Conservation (phyloP, 2,329 filamentous ascomycete genomes). For the Pseudogymnoascus destructans region DNA sequence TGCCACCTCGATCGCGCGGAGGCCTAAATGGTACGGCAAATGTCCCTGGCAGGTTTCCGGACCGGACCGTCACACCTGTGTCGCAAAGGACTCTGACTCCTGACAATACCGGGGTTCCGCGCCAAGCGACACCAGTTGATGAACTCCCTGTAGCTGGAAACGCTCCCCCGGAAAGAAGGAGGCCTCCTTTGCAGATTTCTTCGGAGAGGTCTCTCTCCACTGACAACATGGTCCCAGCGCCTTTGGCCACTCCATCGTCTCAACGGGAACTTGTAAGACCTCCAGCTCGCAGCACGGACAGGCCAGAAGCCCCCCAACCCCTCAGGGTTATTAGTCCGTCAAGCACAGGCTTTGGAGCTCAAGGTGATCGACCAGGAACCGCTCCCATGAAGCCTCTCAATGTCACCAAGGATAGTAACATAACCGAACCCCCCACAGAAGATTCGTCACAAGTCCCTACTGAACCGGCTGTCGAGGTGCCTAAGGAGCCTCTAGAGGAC, state of each 20-base stretch:
- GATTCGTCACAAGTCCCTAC: background rate
- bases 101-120: slow-evolving; percentile 16
- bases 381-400: background rate
- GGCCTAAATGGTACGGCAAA: slow-evolving; percentile 21
- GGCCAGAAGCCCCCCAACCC: slow-evolving; percentile 11
- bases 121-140: slow-evolving; percentile 19
- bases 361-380: background rate
- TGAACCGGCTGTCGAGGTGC: background rate
- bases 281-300: slow-evolving; percentile 25
- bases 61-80: slow-evolving; percentile 22
- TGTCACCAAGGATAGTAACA: background rate
- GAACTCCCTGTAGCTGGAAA: slow-evolving; percentile 20
- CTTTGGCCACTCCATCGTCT: slow-evolving; percentile 27
- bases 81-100: slow-evolving; percentile 22
- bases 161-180: slow-evolving; percentile 24
- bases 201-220: slow-evolving; percentile 23
- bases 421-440: background rate
- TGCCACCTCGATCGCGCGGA: slow-evolving; percentile 23
- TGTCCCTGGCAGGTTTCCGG: slow-evolving; percentile 23
- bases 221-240: slow-evolving; percentile 27
- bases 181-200: slow-evolving; percentile 25
- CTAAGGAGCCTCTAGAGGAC: background rate
- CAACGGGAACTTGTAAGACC: slow-evolving; percentile 25
- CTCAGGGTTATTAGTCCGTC: slow-evolving; percentile 2
- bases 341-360: background rate